Evolutionary conservation across 2,329 filamentous ascomycete genomes (phyloP), one percentile per base, ranked within the genome.

Genomic region (Neurospora sp.): DNA sequence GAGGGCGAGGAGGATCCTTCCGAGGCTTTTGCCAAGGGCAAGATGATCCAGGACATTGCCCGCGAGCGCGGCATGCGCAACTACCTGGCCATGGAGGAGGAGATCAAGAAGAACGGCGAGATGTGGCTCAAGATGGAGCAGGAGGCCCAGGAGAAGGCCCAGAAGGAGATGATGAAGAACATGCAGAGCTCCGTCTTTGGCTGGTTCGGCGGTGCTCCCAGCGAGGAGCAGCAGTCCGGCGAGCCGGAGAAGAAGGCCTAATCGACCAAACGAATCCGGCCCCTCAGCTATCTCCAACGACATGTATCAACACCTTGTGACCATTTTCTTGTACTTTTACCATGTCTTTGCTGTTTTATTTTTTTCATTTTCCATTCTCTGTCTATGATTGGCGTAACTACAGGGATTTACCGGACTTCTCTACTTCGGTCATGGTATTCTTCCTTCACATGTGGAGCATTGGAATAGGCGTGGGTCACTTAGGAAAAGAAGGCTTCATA

Each of bases 51-150:
- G 81, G 96, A 99, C 78, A 90, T 97, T 80, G 93, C 96, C 68
- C 90, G 96, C 67, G 96, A 99, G 82, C 88, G 93, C 67, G 96
- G 96, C 40, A 92, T 94, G 82, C 90, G 91, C 79, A 91, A 94
- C 81, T 99, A 98, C 81, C 89, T 97, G 83, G 82, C 90, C 75
- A 86, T 98, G 72, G 95, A 98, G 81, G 90, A 90, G 81, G 91
- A 97, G 82, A 97, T 99, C 76, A 87, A 91, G 66, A 91, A 96
- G 80, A 96, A 98, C 78, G 96, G 94, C 68, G 93, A 95, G 80
- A 93, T 95, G 82, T 97, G 94, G 93, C 85, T 99, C 75, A 94
- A 94, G 84, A 95, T 98, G 80, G 94, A 97, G 85, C 91, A 92
- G 62, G 90, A 90, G 67, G 88, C 92, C 78, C 91, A 94, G 83